Evolutionary conservation across 1,139 yeast species (phyloP), one percentile per base, ranked within the genome.

Genomic region (Kodamaea fungicola): DNA sequence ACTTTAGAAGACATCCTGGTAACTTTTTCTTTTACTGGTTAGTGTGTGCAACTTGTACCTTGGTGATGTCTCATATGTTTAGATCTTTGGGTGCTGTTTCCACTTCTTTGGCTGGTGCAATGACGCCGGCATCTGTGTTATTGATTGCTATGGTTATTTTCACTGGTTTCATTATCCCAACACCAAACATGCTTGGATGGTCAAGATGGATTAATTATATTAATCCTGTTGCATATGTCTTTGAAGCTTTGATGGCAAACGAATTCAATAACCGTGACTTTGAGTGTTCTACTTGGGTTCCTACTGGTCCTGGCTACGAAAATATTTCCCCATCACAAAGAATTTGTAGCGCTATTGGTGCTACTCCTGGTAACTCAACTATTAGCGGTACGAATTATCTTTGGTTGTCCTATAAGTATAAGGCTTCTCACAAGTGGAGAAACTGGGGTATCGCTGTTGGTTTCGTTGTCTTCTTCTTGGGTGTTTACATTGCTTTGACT

Each of bases 131-230:
- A 2, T 69, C 87, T 12, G 59, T 82, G 37, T 50, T 83, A 33
- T 62, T 85, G 47, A 61, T 82, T 43, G 81, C 78, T 3, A 37
- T 37, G 40, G 38, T 37, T 27, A 40, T 40, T 32, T 83, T 72
- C 59, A 78, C 88, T n/a, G 94, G 94, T 42, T 85, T 83, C 59
- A 80, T 79, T 25, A 70, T 84, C 44, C 92, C 92, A 26, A 74
- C 74, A 38, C 74, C 76, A 7, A 68, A 71, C 40, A 80, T 84
- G 84, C 72, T 76, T 42, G 83, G 85, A 22, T 85, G 94, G 94
- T 76, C 85, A 27, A 69, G 83, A 45, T 86, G 94, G 92, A 77
- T 85, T 50, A 80, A 80, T 60, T 84, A 81, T 52, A 57, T 84
- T 40, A 76, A 85, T 50, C 94, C 94, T 0, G 62, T 84, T 34